These are phyloP conservation scores for Malus sylvestris DNA, from an alignment of 306 rosid genomes.

Conservation along the genomic window DNA sequence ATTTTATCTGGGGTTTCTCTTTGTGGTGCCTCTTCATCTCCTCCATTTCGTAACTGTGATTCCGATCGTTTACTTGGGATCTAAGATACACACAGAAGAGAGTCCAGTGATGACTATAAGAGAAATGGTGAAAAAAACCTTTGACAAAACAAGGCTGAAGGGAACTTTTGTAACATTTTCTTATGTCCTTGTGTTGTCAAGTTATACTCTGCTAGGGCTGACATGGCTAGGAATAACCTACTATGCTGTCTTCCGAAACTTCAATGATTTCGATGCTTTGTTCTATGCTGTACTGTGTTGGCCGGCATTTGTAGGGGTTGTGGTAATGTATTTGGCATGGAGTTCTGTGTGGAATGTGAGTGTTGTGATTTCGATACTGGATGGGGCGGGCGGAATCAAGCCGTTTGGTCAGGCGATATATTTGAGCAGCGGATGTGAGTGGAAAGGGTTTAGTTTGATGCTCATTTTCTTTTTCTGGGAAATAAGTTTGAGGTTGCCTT, in stretches of 20 bases:
- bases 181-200: not conserved
- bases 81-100: constrained; percentile 1
- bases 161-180: constrained; percentile 6
- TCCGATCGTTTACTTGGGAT: not conserved
- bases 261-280: not conserved
- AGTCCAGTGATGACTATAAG: not conserved
- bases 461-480: constrained; percentile 43
- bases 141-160: not conserved
- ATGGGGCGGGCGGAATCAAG: constrained; percentile 32
- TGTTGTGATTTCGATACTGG: constrained; percentile 40
- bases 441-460: constrained; percentile 42
- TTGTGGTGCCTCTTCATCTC: constrained; percentile 10
- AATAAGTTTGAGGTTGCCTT: constrained; percentile 35
- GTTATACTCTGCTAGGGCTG: not conserved
- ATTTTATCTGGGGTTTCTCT: not conserved
- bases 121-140: constrained; percentile 3
- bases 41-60: not conserved
- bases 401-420: constrained; percentile 34
- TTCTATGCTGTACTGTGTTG: not conserved
- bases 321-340: constrained; percentile 36
- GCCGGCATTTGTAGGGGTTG: constrained; percentile 5
- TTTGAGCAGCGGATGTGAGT: constrained; percentile 36
- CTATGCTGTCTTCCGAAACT: not conserved
- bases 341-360: constrained; percentile 52
- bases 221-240: not conserved